These are phyloP conservation scores for Ceriops tagal DNA, from an alignment of 345 rosid genomes.

Conservation along the genomic window DNA sequence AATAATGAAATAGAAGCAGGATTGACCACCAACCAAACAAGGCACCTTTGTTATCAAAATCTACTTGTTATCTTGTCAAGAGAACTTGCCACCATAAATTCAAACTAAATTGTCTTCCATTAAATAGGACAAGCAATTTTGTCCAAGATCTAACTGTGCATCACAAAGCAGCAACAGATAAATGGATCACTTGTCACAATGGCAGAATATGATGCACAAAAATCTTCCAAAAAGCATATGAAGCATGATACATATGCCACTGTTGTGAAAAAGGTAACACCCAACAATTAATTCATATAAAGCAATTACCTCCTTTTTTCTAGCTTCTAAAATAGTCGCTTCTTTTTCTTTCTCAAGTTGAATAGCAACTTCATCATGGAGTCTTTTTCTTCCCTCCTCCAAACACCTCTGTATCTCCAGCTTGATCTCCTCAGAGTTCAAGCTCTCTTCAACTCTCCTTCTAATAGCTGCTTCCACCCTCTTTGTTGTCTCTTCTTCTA, in stretches of 20 bases:
- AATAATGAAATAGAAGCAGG: too few species aligned
- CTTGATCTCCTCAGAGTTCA: conserved; percentile 66
- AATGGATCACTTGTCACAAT: not conserved
- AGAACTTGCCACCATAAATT: too few species aligned
- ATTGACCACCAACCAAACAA: too few species aligned
- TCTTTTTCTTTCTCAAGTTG: conserved; percentile 89
- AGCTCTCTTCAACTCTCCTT: conserved; percentile 74
- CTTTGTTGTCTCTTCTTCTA: conserved; percentile 88
- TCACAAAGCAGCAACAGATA: not conserved
- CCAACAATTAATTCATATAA: not conserved
- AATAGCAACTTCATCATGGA: conserved; percentile 61
- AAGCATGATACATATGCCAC: not conserved
- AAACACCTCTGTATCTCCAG: conserved; percentile 56
- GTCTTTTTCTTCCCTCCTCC: conserved; percentile 77
- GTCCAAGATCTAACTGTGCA: not conserved
- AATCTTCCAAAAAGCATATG: not conserved
- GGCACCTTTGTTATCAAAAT: too few species aligned
- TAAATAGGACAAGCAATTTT: not conserved
- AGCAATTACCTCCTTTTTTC: conserved; percentile 64
- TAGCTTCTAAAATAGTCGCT: conserved; percentile 58
- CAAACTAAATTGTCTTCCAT: too few species aligned
- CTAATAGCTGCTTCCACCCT: conserved; percentile 76
- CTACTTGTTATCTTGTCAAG: too few species aligned
- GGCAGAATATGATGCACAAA: too few species aligned
- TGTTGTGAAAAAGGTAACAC: not conserved